Evolutionary conservation across 768 basidiomycete genomes (phyloP).

Genomic region (Myochromella boudieri): DNA sequence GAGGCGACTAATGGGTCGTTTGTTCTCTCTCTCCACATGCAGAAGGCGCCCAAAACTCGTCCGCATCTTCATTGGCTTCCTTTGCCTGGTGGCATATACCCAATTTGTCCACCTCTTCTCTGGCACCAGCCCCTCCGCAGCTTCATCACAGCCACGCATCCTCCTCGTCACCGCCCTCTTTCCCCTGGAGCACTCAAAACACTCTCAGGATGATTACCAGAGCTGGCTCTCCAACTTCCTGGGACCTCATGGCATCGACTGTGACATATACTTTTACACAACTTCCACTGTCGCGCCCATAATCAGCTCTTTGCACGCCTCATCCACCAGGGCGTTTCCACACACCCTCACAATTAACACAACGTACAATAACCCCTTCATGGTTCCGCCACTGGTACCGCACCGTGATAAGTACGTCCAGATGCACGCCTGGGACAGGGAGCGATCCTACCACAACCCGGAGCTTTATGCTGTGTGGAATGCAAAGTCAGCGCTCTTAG

Average conservation of each 20-base stretch:
- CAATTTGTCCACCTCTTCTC: too few species aligned
- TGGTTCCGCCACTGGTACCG: conserved; percentile 42
- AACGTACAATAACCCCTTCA: conserved; percentile 43
- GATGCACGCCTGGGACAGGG: conserved; percentile 47
- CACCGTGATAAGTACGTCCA: conserved; percentile 32
- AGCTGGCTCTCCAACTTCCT: conserved; percentile 47
- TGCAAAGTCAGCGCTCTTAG: conserved; percentile 50
- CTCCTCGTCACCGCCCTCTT: conserved; percentile 58
- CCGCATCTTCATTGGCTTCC: too few species aligned
- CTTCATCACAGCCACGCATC: too few species aligned
- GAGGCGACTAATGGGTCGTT: too few species aligned
- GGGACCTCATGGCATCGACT: conserved; percentile 33
- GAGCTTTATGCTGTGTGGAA: conserved; percentile 59
- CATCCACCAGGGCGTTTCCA: not conserved
- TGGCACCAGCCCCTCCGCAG: too few species aligned
- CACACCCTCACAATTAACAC: conserved; percentile 14
- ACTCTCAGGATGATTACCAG: conserved; percentile 43
- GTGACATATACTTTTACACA: conserved; percentile 55
- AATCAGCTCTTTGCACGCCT: conserved; percentile 20
- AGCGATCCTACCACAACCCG: conserved; percentile 39
- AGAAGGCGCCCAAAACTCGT: too few species aligned
- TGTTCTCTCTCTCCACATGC: too few species aligned
- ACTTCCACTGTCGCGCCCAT: conserved; percentile 35
- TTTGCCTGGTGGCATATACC: too few species aligned
- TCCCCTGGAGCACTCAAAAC: conserved; percentile 50